Conservation (phyloP, 2,329 filamentous ascomycete species). For the Colletotrichum sp. region DNA sequence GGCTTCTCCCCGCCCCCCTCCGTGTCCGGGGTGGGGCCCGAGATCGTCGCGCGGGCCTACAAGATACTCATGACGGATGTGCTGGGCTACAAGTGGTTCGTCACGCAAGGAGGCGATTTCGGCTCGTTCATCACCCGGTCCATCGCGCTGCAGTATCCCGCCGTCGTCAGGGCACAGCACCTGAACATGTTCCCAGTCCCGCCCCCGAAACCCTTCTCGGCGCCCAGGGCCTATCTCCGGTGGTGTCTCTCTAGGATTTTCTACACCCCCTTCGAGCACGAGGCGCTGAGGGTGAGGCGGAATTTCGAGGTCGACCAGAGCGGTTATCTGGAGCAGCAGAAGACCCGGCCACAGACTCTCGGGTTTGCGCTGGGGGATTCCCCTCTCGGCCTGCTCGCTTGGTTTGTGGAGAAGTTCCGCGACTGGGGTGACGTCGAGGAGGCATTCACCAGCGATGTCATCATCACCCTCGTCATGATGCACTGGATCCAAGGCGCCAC, state of each 20-base stretch:
- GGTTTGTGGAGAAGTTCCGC: slow-evolving; percentile 14
- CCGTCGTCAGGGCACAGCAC: background rate
- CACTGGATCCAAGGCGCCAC: background rate
- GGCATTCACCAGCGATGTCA: slow-evolving; percentile 10
- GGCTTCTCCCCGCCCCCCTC: slow-evolving; percentile 42
- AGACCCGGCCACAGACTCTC: background rate
- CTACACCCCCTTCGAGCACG: background rate
- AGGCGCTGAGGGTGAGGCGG: background rate
- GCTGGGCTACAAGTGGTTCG: slow-evolving; percentile 41
- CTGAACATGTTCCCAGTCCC: slow-evolving; percentile 14
- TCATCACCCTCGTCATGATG: slow-evolving; percentile 26
- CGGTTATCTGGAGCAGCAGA: background rate
- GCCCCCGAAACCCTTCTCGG: background rate
- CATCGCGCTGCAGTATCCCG: slow-evolving; percentile 10
- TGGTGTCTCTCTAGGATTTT: background rate
- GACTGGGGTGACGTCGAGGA: slow-evolving; percentile 28
- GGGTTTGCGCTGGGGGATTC: slow-evolving; percentile 29
- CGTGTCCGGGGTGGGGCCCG: slow-evolving; percentile 33
- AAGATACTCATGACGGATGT: slow-evolving; percentile 40
- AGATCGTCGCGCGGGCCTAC: slow-evolving; percentile 33
- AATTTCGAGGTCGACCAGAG: background rate
- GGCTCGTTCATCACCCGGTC: slow-evolving; percentile 25
- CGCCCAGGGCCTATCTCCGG: background rate
- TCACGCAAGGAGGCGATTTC: slow-evolving; percentile 34
- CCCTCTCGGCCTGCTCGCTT: slow-evolving; percentile 27